phyloP scores from a whole-genome alignment of 192 early-diverging fungal genomes.

The Backusella parvicylindrica region DNA sequence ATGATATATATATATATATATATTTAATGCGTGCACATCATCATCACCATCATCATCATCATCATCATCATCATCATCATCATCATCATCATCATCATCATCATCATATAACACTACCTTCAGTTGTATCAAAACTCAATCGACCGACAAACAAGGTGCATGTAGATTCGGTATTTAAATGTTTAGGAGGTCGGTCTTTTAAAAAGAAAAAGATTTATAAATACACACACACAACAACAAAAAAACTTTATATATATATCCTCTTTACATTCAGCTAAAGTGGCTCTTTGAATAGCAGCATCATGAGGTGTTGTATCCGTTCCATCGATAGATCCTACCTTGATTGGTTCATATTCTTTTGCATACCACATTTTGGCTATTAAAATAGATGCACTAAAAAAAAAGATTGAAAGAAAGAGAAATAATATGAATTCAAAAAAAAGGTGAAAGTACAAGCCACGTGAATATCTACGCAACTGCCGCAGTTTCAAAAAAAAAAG shows the following conservation, averaged over 20 bases:
- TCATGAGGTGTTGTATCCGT: constrained; percentile 38
- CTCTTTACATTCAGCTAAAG: constrained; percentile 22
- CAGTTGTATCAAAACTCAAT: constrained; percentile 34
- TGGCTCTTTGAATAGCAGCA: constrained; percentile 33
- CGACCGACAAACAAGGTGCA: constrained; percentile 38
- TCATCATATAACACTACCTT: constrained; percentile 19
- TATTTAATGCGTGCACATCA: too few species aligned
- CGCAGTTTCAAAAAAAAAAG: constrained; percentile 20
- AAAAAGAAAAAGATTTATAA: not conserved
- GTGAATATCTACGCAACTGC: not conserved
- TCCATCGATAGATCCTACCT: constrained; percentile 40
- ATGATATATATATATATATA: not conserved
- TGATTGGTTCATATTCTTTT: constrained; percentile 32
- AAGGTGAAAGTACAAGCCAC: not conserved
- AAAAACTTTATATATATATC: not conserved
- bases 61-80: too few species aligned
- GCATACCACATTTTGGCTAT: constrained; percentile 35
- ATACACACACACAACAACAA: not conserved
- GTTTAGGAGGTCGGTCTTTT: constrained; percentile 25
- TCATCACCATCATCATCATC: too few species aligned
- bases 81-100: too few species aligned
- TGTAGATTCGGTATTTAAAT: constrained; percentile 22
- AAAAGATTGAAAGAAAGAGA: not conserved
- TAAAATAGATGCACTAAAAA: not conserved
- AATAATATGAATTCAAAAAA: not conserved